A percentile compares a stretch with the other conserved stretches of the same genome.
Evolutionary conservation across 371 early-diverging fungal species (phyloP).

Genomic region (Lichtheimia hyalospora): DNA sequence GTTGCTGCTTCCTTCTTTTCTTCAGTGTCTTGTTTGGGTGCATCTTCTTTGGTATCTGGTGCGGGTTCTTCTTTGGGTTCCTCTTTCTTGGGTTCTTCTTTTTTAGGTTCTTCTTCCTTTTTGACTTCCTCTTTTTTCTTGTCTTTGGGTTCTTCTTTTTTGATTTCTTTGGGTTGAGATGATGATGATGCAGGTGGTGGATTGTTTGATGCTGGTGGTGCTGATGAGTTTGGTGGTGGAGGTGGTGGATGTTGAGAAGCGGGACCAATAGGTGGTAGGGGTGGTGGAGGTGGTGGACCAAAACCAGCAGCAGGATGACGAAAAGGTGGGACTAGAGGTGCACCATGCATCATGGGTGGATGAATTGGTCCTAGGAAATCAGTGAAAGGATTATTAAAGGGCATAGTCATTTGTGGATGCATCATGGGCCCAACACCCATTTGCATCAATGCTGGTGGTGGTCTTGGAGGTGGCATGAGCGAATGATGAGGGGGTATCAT

Average conservation of each 20-base stretch:
- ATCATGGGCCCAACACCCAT: not conserved
- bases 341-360: slow-evolving; percentile 2
- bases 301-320: not conserved
- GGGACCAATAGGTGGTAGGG: not conserved
- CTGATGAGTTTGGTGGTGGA: not conserved
- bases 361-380: not conserved
- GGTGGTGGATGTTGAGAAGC: slow-evolving; percentile 1
- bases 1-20: not conserved
- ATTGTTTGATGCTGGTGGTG: slow-evolving; percentile 1
- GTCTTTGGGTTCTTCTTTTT: not conserved
- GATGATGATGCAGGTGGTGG: slow-evolving; percentile 3
- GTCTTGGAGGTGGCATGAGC: not conserved
- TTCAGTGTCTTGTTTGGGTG: not conserved
- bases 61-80: slow-evolving; percentile 4
- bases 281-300: slow-evolving; percentile 1
- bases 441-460: not conserved
- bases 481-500: not conserved
- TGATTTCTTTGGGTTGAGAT: not conserved
- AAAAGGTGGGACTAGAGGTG: too few relatives aligned
- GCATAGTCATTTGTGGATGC: slow-evolving; percentile 11
- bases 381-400: not conserved
- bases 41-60: not conserved
- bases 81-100: slow-evolving; percentile 1
- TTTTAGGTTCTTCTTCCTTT: not conserved
- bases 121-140: not conserved